Evolutionary conservation across 2,329 filamentous ascomycete species (phyloP).

Genomic region (Aspergillus terreus): DNA sequence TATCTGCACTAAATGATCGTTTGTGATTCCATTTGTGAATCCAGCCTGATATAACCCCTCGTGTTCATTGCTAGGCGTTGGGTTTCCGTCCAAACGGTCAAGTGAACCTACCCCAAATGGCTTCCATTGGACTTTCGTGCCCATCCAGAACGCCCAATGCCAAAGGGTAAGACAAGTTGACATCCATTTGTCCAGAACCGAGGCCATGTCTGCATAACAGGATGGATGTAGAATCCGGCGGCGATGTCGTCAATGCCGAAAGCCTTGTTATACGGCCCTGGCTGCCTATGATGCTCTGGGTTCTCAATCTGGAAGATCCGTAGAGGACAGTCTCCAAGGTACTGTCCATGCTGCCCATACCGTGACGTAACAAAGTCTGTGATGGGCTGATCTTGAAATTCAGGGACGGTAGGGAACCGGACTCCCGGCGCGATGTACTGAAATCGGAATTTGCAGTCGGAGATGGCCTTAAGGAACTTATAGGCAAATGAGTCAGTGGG

Average conservation of each 20-base stretch:
- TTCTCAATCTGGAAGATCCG: constrained; percentile 8
- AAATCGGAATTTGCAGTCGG: constrained; percentile 9
- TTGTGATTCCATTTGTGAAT: too few species aligned
- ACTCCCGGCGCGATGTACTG: constrained; percentile 17
- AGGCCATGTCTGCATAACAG: constrained; percentile 2
- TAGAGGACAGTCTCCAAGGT: constrained; percentile 7
- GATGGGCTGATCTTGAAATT: constrained; percentile 12
- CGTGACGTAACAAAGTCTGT: constrained; percentile 7
- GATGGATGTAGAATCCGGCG: constrained; percentile 14
- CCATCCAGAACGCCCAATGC: too few species aligned
- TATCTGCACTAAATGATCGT: too few species aligned
- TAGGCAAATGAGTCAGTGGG: constrained; percentile 6
- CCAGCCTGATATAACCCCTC: too few species aligned
- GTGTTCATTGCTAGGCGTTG: too few species aligned
- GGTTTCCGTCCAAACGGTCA: too few species aligned
- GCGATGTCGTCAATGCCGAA: constrained; percentile 2
- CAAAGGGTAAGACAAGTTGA: constrained; percentile 14
- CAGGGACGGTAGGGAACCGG: constrained; percentile 4
- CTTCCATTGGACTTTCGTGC: too few species aligned
- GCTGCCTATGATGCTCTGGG: not conserved
- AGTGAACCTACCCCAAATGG: too few species aligned
- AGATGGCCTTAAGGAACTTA: constrained; percentile 3
- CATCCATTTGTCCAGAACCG: constrained; percentile 12
- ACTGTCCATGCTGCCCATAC: constrained; percentile 3
- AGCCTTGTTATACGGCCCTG: not conserved